Conservation (phyloP, 805 yeast species). For the Ogataea sp. region DNA sequence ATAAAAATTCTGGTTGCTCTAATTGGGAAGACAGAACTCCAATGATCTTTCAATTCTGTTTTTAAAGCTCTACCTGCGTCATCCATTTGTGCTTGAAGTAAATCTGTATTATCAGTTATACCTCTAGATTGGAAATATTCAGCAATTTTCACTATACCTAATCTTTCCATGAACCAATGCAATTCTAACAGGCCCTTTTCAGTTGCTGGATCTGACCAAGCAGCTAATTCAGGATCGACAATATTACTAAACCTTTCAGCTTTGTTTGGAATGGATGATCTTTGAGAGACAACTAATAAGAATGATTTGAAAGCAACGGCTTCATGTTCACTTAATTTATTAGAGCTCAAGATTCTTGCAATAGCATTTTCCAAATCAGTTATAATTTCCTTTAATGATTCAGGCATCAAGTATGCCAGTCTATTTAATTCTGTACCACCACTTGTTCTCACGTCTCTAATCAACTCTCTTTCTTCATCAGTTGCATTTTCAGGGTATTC, state of each 20-base stretch:
- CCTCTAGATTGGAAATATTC: constrained; percentile 80
- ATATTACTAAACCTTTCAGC: constrained; percentile 69
- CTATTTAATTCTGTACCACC: constrained; percentile 94
- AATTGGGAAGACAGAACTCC: constrained; percentile 93
- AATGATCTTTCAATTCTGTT: constrained; percentile 73
- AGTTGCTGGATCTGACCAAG: constrained; percentile 91
- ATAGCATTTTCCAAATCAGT: constrained; percentile 79
- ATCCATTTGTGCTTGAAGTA: constrained; percentile 79
- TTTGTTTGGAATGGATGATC: constrained; percentile 68
- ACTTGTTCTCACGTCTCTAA: constrained; percentile 81
- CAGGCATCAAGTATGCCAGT: constrained; percentile 92
- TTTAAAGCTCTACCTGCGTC: constrained; percentile 76
- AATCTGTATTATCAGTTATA: constrained; percentile 67
- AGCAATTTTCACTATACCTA: constrained; percentile 91
- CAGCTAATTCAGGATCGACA: constrained; percentile 86
- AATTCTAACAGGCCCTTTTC: constrained; percentile 83
- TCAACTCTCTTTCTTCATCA: constrained; percentile 70
- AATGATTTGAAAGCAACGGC: constrained; percentile 91
- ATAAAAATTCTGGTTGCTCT: constrained; percentile 92
- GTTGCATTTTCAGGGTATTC: constrained; percentile 52
- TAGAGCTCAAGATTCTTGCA: constrained; percentile 54
- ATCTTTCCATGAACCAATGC: constrained; percentile 97
- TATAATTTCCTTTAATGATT: constrained; percentile 71
- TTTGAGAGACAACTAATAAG: constrained; percentile 80
- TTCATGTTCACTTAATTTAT: constrained; percentile 81